A percentile compares a stretch with the other conserved stretches of the same genome.
These are phyloP conservation scores for Suillus subluteus DNA, from an alignment of 768 basidiomycete species.

Conservation along the genomic window DNA sequence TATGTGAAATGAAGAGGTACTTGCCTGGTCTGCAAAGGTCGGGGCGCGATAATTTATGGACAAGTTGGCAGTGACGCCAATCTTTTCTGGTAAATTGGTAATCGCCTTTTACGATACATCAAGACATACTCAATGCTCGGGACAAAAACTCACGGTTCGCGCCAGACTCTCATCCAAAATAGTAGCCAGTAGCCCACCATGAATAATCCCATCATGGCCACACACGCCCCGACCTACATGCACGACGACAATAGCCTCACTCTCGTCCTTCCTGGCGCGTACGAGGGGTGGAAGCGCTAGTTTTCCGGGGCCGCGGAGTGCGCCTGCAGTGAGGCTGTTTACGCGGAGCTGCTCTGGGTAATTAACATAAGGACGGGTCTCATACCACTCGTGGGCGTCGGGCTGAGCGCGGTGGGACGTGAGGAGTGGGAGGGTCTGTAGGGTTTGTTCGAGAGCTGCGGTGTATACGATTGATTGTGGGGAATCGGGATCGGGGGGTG, in stretches of 20 bases:
- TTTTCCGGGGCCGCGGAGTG: constrained; percentile 86
- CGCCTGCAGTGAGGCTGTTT: constrained; percentile 84
- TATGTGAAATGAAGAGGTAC: constrained; percentile 4
- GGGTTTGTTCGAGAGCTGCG: constrained; percentile 61
- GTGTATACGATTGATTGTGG: constrained; percentile 61
- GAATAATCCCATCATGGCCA: constrained; percentile 93
- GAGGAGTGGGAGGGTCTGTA: constrained; percentile 70
- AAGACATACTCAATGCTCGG: not conserved
- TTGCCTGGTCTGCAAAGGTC: constrained; percentile 84
- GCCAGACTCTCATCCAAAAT: constrained; percentile 85
- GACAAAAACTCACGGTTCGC: constrained; percentile 63
- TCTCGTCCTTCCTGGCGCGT: constrained; percentile 74
- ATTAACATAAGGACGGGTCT: constrained; percentile 70
- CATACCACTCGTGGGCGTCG: constrained; percentile 71
- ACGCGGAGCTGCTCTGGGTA: constrained; percentile 74
- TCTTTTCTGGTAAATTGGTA: constrained; percentile 80
- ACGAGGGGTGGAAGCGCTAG: constrained; percentile 82
- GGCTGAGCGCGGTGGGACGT: constrained; percentile 48
- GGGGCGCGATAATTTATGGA: constrained; percentile 84
- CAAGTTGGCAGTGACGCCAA: constrained; percentile 92
- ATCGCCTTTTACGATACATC: constrained; percentile 61
- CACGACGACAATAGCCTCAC: constrained; percentile 68
- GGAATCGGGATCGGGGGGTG: constrained; percentile 55
- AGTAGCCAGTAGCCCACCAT: constrained; percentile 91
- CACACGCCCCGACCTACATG: constrained; percentile 89